Conservation (phyloP, 139 green algal genomes). For the Coelastrella sp. region DNA sequence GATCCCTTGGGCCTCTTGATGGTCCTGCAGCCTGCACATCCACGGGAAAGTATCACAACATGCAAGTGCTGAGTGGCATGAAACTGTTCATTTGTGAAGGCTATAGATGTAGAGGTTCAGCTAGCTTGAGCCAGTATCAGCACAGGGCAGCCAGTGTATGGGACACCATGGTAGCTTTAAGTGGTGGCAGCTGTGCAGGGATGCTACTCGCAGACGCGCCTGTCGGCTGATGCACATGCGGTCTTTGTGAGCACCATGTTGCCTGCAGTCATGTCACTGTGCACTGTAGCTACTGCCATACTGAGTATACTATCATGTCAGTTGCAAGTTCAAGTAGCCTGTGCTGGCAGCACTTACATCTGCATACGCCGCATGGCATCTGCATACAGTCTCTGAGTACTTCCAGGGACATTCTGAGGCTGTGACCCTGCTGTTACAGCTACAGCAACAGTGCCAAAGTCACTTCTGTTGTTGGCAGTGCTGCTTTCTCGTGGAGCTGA, state of each 20-base stretch:
- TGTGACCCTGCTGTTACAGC: not conserved
- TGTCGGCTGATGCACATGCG: too few species aligned
- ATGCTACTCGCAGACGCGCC: too few species aligned
- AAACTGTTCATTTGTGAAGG: too few species aligned
- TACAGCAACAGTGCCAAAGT: not conserved
- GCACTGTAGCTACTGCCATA: not conserved
- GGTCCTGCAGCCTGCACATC: not conserved
- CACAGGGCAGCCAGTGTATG: too few species aligned
- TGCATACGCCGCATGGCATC: slow-evolving; percentile 1
- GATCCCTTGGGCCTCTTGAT: not conserved
- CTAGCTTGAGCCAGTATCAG: too few species aligned
- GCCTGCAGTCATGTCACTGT: not conserved
- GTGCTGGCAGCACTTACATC: not conserved
- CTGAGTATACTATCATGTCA: not conserved
- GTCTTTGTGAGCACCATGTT: too few species aligned
- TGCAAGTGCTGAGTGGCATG: too few species aligned
- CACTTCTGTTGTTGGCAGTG: not conserved
- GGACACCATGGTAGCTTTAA: too few species aligned
- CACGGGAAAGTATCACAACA: too few species aligned
- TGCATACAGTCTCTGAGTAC: not conserved
- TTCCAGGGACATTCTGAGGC: not conserved
- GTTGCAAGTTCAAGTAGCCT: not conserved
- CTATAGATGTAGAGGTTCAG: too few species aligned
- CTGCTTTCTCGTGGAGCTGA: not conserved
- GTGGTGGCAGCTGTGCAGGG: too few species aligned